Base-by-base conservation (phyloP, 1,284 basidiomycete species). In the Retiboletus fuscus region DNA sequence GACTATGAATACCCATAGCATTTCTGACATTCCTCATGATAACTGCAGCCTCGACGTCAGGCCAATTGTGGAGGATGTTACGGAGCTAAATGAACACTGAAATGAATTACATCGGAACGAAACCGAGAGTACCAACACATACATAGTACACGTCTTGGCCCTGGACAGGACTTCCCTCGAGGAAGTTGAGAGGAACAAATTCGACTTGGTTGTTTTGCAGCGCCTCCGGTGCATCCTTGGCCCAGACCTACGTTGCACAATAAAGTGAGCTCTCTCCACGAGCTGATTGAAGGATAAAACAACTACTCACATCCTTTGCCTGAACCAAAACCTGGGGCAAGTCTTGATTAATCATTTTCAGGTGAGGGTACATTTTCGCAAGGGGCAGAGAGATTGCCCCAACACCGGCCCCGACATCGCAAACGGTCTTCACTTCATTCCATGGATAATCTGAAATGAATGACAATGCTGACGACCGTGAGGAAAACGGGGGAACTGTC, bases 351-450 rank as follows among this genome's bases (percentile, higher is more conserved):
- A 83, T 78, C 24, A 87, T 72, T 39, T 81, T 82, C 28, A 90
- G 71, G 20, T 85, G 79, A 0, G 87, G 84, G 62, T 84, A 82
- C 18, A 75, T 75, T 39, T 39, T 39, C 34, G 34, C 7, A 4
- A 39, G 34, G 11, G 34, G 34, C 3, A 39, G 3, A 39, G 84
- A 80, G 24, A 86, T 77, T n/a, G 82, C 76, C 0, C 89, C 88
- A 41, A 84, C 77, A 2, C 88, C 85, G 1, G 86, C 83, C 4
- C 87, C 88, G 15, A 90, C 81, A 75, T 90, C 89, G 51, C 85
- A 86, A 15, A 90, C 74, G 0, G 81, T 82, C 1, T 84, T 80
- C 4, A 86, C 77, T 13, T 77, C 74, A n/a, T 77, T 70, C 88
- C 87, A 89, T 18, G 87, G 85, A 74, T 85, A 87, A 26, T 80